A percentile compares a stretch with the other conserved stretches of the same genome.
These are phyloP conservation scores for Aphanomyces astaci DNA, from an alignment of 352 stramenopile genomes.

Conservation along the genomic window DNA sequence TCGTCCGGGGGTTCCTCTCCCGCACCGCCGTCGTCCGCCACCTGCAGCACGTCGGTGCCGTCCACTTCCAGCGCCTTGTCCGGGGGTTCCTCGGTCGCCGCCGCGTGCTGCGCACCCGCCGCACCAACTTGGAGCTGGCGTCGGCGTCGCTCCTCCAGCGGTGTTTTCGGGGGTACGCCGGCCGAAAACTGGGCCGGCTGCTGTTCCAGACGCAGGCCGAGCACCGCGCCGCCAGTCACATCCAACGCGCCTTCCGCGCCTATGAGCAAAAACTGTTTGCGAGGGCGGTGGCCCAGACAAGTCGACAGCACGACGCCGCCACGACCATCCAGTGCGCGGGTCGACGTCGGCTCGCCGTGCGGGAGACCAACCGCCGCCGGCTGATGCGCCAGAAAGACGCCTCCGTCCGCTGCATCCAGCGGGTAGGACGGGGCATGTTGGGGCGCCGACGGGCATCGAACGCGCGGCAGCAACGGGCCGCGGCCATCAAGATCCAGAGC, in stretches of 20 bases:
- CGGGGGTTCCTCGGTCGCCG: conserved; percentile 39
- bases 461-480: conserved; percentile 29
- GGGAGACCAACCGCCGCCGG: conserved; percentile 34
- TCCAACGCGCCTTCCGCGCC: conserved; percentile 62
- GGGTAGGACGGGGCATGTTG: conserved; percentile 41
- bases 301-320: conserved; percentile 47
- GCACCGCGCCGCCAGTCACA: conserved; percentile 39
- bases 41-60: conserved; percentile 30
- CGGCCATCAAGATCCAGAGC: conserved; percentile 52
- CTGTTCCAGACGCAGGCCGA: conserved; percentile 64
- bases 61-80: conserved; percentile 43
- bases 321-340: conserved; percentile 48
- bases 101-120: conserved; percentile 26
- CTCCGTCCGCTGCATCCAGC: conserved; percentile 43
- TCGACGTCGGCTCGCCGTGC: conserved; percentile 41
- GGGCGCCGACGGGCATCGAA: conserved; percentile 30
- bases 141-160: conserved; percentile 50
- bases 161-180: conserved; percentile 69
- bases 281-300: conserved; percentile 52
- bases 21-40: conserved; percentile 27
- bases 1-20: conserved; percentile 42
- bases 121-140: conserved; percentile 38
- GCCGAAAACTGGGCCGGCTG: conserved; percentile 49
- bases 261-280: conserved; percentile 52
- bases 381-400: conserved; percentile 16